phyloP scores from a whole-genome alignment of 164 flowering plant species.

The Berberis thunbergii region DNA sequence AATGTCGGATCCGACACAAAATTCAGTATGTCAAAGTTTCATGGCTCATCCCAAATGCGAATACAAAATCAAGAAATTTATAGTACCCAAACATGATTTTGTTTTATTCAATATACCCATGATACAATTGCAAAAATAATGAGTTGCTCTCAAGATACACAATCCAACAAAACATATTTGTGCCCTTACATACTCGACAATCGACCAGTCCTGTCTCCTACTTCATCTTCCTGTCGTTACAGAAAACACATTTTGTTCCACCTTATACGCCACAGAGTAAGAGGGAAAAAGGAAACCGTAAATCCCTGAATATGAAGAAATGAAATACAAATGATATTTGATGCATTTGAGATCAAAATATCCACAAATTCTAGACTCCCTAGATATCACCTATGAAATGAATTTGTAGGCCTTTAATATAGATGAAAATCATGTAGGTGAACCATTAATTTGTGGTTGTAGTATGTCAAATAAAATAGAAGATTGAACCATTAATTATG shows the following conservation, averaged over 20 bases:
- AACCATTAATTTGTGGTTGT: too few relatives aligned
- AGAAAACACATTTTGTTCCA: slow-evolving; percentile 94
- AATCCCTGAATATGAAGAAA: neutral
- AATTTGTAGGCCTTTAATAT: too few relatives aligned
- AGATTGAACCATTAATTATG: too few relatives aligned
- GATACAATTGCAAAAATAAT: neutral
- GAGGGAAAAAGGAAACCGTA: slow-evolving; percentile 2
- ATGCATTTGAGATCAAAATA: too few relatives aligned
- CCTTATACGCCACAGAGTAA: slow-evolving; percentile 35
- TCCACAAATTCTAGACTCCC: too few relatives aligned
- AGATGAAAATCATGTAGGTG: too few relatives aligned
- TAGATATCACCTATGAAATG: too few relatives aligned
- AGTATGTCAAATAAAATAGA: too few relatives aligned
- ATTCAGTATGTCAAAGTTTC: too few relatives aligned
- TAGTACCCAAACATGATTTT: neutral
- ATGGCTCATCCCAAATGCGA: too few relatives aligned
- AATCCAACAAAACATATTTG: slow-evolving; percentile 44
- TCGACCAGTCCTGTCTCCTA: slow-evolving; percentile 65
- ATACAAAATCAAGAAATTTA: too few relatives aligned
- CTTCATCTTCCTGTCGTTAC: slow-evolving; percentile 82
- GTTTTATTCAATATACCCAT: neutral
- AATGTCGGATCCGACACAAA: too few relatives aligned
- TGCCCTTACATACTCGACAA: slow-evolving; percentile 92
- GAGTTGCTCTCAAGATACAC: neutral
- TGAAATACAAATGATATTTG: neutral